Evolutionary conservation across 352 stramenopile species (phyloP), one percentile per base, ranked within the genome.

Genomic region (Pythium aquatile): DNA sequence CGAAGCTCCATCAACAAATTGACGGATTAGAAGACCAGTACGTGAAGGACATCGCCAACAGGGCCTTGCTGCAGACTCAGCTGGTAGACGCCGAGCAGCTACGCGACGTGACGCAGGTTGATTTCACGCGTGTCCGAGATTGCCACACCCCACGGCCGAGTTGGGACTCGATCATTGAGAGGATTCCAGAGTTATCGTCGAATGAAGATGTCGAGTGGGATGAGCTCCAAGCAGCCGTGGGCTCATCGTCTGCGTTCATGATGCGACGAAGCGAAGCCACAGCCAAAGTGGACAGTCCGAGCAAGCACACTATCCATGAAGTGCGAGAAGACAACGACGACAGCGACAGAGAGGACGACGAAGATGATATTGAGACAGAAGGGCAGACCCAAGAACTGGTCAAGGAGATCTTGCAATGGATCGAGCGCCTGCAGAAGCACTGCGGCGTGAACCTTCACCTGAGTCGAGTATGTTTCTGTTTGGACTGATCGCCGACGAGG

Each of bases 391-490:
- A 84, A 35, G 64, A 67, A 3, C 69, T 93, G 0, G 82, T 93
- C 0, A 84, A 82, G 44, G 84, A 91, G 58, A 86, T 93, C 67
- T 29, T 90, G 10, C 77, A 89, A 55, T 93, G 84, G 82, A 88
- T 93, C 29, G 82, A 91, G 48, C 80, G 80, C 1, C 75, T 93
- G 6, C 84, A 93, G 42, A 90, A 90, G 53, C 82, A 91, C 60
- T 91, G 82, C 44, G 82, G 80, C 13, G 82, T 91, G 1, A 93
- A 88, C 59, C 66, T 93, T 1, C 77, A 91, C 44, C 67, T 93
- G 2, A 90, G 77, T 68, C 75, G 79, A n/a, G 84, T 93, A 67
- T 6, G 69, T 67, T 24, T 1, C 20, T 24, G 20, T 24, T 24
- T 24, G 20, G 20, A 24, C 20, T 24, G 20, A 24, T 24, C 20